phyloP scores from a whole-genome alignment of 1,284 basidiomycete genomes.

The Volvariella volvacea region DNA sequence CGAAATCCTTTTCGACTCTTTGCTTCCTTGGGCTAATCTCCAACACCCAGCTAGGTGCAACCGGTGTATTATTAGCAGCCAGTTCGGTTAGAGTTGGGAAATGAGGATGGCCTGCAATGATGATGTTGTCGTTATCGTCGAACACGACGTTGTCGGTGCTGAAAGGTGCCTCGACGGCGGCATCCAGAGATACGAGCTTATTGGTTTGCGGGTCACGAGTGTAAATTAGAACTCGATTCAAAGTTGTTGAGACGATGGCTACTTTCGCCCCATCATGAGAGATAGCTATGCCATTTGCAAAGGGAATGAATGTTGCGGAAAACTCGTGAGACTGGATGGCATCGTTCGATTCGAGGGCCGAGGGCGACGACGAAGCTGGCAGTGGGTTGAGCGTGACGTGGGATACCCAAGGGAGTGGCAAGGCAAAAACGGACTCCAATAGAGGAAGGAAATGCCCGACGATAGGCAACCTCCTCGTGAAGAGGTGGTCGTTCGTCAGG shows the following conservation, averaged over 20 bases:
- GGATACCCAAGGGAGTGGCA: constrained; percentile 53
- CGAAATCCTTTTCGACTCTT: constrained; percentile 9
- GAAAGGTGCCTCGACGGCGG: constrained; percentile 48
- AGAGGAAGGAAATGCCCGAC: constrained; percentile 45
- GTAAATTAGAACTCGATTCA: constrained; percentile 45
- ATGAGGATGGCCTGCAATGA: constrained; percentile 61
- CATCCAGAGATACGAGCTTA: constrained; percentile 26
- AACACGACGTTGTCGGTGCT: constrained; percentile 54
- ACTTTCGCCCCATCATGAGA: constrained; percentile 42
- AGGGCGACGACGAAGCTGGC: no score
- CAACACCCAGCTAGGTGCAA: constrained; percentile 50
- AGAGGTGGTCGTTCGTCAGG: constrained; percentile 62
- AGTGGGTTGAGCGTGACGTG: constrained; percentile 40
- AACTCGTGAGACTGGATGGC: constrained; percentile 29
- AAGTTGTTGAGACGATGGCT: constrained; percentile 49
- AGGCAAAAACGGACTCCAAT: constrained; percentile 46
- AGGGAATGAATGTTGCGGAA: constrained; percentile 43
- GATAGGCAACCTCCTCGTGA: constrained; percentile 54
- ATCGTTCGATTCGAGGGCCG: constrained; percentile 8
- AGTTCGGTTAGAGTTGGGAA: constrained; percentile 43
- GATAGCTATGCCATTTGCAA: constrained; percentile 61
- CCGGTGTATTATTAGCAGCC: constrained; percentile 28
- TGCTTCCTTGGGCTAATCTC: constrained; percentile 24
- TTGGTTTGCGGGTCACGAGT: constrained; percentile 33
- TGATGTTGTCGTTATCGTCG: constrained; percentile 29